Base-by-base conservation (phyloP, 352 stramenopile genomes). In the Phytophthora megakarya region DNA sequence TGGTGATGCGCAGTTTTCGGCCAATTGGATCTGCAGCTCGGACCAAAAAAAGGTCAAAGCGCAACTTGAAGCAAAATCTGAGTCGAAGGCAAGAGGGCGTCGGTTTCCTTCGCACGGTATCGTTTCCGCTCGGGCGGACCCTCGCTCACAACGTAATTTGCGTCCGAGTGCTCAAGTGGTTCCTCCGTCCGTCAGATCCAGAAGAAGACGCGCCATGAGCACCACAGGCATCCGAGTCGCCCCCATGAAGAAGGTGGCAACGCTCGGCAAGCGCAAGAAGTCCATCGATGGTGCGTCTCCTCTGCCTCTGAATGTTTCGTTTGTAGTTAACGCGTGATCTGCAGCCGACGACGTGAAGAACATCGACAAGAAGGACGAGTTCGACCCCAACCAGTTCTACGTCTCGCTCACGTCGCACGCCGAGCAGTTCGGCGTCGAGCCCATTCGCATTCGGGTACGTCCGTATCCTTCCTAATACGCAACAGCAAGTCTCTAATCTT, bases 231-330 rank as follows among this genome's bases (percentile, higher is more conserved):
- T 58, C 18, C 68, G 63, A 22, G 45, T 61, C 21, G 56, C 74
- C 32, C 73, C 73, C 54, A 88, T 93, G 80, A 90, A 88, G 72
- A 89, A 90, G 61, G 82, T 95, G 28, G 70, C 81, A 26, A 95
- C 87, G 64, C 84, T 95, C 33, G 87, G 85, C 72, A 95, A 95
- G 77, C 85, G 87, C 67, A 94, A 95, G 70, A 93, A 94, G 71
- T 94, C 85, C 46, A 82, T 94, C 42, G 87, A 95, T 50, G 86
- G 86, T 93, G 67, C 22, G 74, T 52, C 0, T 1, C 16, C 9
- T 35, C 38, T 30, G n/a, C 10, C 16, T 35, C 26, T 35, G 13
- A 22, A 23, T 8, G 8, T 21, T 35, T 5, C 6, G 8, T 21
- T 57, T 28, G 22, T 16, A 45, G 38, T 40, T 69, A n/a, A 55